A percentile compares a stretch with the other conserved stretches of the same genome.
Conservation (phyloP, 2,329 filamentous ascomycete species). For the Microdochium paspali region DNA sequence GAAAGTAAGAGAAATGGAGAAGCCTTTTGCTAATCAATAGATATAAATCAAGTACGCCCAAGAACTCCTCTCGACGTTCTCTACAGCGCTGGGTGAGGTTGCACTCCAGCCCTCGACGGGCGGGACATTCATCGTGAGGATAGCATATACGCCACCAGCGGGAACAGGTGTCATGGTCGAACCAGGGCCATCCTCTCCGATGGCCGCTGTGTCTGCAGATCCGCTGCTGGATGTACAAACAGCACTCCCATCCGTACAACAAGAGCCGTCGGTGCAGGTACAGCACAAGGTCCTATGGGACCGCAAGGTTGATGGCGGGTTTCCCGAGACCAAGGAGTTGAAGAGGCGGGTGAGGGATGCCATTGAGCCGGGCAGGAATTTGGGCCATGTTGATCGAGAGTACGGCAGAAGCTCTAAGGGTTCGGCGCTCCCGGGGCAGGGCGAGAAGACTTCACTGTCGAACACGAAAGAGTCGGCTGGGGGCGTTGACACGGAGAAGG, state of each 20-base stretch:
- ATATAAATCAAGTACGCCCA: slow-evolving; percentile 78
- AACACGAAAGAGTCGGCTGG: no score
- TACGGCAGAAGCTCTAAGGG: slow-evolving; percentile 15
- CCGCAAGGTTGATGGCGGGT: slow-evolving; percentile 75
- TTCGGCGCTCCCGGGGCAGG: no score
- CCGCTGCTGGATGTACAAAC: no score
- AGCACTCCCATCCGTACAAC: no score
- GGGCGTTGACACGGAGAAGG: no score
- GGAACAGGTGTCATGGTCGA: slow-evolving; percentile 7
- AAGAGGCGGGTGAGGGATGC: slow-evolving; percentile 78
- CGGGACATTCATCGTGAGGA: slow-evolving; percentile 70
- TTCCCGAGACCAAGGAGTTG: slow-evolving; percentile 87
- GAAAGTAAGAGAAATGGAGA: no score
- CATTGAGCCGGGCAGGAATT: slow-evolving; percentile 65
- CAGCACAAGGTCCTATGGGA: slow-evolving; percentile 65
- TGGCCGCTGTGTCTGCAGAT: no score
- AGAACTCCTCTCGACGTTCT: slow-evolving; percentile 91
- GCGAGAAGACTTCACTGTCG: no score
- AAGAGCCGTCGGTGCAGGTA: slow-evolving; percentile 4
- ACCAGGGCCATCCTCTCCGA: no score
- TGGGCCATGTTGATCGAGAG: slow-evolving; percentile 71
- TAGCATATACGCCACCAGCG: slow-evolving; percentile 41
- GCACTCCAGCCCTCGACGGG: slow-evolving; percentile 78
- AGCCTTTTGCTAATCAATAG: no score
- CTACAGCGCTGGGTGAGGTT: slow-evolving; percentile 73